Evolutionary conservation across 2,329 filamentous ascomycete genomes (phyloP).

Genomic region (Phyllosticta citrichinensis): DNA sequence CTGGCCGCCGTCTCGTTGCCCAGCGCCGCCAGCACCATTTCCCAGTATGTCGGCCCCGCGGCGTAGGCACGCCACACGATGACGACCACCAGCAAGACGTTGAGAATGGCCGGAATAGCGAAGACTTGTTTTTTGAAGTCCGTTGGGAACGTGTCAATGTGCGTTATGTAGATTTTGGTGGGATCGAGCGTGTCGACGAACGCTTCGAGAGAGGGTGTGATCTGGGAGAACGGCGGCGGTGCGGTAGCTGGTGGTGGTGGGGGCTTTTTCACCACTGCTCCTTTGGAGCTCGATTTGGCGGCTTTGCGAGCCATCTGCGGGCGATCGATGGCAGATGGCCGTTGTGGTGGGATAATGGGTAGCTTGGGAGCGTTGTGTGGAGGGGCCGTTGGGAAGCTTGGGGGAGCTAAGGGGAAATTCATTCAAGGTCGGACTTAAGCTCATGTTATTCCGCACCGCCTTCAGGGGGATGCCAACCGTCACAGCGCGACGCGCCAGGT

Average conservation of each 20-base stretch:
- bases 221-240: constrained; percentile 56
- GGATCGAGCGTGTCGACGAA: constrained; percentile 58
- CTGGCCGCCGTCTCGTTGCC: constrained; percentile 58
- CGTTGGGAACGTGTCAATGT: constrained; percentile 62
- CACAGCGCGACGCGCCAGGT: neutral
- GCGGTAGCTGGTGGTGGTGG: constrained; percentile 12
- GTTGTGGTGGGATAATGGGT: neutral
- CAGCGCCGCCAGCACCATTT: constrained; percentile 53
- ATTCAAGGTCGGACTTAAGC: constrained; percentile 3
- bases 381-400: neutral
- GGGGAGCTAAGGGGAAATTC: neutral
- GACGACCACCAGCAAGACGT: constrained; percentile 53
- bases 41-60: constrained; percentile 64
- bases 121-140: constrained; percentile 78
- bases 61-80: constrained; percentile 59
- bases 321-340: neutral
- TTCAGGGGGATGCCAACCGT: neutral
- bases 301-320: constrained; percentile 3
- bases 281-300: constrained; percentile 3
- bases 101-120: constrained; percentile 66
- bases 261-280: neutral
- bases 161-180: constrained; percentile 69
- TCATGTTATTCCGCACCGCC: neutral
- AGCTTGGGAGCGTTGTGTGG: neutral
- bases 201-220: constrained; percentile 51